Evolutionary conservation across 177 flowering plant species (phyloP).

Genomic region (Vitis hybrid): DNA sequence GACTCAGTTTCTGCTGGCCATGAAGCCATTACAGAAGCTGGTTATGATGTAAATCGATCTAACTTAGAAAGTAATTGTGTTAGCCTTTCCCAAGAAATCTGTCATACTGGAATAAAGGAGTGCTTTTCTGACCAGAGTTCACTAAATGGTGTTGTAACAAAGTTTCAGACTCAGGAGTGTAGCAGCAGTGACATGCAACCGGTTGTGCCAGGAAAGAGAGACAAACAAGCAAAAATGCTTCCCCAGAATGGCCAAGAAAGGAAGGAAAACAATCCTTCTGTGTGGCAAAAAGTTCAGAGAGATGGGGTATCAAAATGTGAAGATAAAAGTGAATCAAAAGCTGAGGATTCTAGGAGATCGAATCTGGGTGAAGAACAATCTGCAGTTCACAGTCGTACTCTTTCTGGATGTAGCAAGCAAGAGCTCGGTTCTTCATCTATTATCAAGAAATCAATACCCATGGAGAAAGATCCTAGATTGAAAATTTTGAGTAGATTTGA

Average conservation of each 20-base stretch:
- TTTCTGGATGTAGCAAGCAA: constrained; percentile 23
- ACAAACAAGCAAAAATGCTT: constrained; percentile 23
- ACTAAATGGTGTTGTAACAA: constrained; percentile 12
- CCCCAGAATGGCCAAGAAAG: constrained; percentile 31
- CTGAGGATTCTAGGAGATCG: constrained; percentile 25
- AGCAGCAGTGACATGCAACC: constrained; percentile 17
- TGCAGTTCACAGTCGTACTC: constrained; percentile 22
- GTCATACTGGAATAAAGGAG: constrained; percentile 10
- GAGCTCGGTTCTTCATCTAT: constrained; percentile 30
- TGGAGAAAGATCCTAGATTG: constrained; percentile 28
- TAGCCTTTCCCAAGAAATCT: constrained; percentile 12
- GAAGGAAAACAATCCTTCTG: constrained; percentile 36
- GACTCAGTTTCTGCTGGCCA: constrained; percentile 28
- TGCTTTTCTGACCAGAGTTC: constrained; percentile 10
- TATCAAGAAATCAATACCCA: constrained; percentile 51
- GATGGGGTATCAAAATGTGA: constrained; percentile 19
- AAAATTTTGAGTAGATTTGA: constrained; percentile 15
- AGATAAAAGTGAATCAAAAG: constrained; percentile 22
- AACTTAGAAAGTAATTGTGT: constrained; percentile 10
- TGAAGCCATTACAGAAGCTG: not conserved
- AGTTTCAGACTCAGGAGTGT: constrained; percentile 19
- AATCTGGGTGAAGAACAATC: constrained; percentile 21
- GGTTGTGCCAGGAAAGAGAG: constrained; percentile 27
- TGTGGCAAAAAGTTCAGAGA: constrained; percentile 15
- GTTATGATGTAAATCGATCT: not conserved